These are phyloP conservation scores for Sporothrix euskadiensis DNA, from an alignment of 2,329 filamentous ascomycete species.

Conservation along the genomic window DNA sequence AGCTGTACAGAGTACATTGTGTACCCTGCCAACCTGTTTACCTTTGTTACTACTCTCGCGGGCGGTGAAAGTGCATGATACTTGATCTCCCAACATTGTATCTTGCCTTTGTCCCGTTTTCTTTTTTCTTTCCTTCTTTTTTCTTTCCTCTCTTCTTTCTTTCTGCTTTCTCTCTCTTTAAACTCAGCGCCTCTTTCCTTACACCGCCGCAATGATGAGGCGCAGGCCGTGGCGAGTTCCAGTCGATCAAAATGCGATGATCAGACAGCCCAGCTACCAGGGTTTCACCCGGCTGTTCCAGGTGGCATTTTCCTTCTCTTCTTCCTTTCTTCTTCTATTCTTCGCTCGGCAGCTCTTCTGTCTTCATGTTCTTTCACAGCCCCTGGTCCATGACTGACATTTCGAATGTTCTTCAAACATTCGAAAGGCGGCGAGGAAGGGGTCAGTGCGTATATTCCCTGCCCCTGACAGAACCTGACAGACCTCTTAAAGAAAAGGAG, in stretches of 20 bases:
- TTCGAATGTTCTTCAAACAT: slow-evolving; percentile 23
- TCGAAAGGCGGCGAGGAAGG: not conserved
- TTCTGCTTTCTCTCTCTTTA: not conserved
- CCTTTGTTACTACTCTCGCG: not conserved
- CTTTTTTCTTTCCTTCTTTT: too few relatives aligned
- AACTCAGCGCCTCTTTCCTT: not conserved
- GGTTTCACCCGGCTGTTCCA: slow-evolving; percentile 5
- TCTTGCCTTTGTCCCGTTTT: too few relatives aligned
- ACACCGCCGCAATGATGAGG: slow-evolving; percentile 21
- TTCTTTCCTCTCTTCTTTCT: not conserved
- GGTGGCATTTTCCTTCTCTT: not conserved
- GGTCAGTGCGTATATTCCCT: slow-evolving; percentile 13
- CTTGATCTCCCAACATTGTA: not conserved
- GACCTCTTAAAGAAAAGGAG: not conserved
- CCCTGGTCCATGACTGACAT: slow-evolving; percentile 7
- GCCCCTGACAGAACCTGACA: not conserved
- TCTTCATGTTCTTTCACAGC: not conserved
- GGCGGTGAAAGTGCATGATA: not conserved
- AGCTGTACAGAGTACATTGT: not conserved
- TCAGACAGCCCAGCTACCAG: slow-evolving; percentile 29
- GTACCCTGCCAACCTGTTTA: not conserved
- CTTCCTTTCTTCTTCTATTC: not conserved
- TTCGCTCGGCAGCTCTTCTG: not conserved
- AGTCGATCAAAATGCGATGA: slow-evolving; percentile 29
- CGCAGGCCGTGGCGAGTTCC: slow-evolving; percentile 19